These are phyloP conservation scores for Amylostereum chailletii DNA, from an alignment of 1,284 basidiomycete species.

Conservation along the genomic window DNA sequence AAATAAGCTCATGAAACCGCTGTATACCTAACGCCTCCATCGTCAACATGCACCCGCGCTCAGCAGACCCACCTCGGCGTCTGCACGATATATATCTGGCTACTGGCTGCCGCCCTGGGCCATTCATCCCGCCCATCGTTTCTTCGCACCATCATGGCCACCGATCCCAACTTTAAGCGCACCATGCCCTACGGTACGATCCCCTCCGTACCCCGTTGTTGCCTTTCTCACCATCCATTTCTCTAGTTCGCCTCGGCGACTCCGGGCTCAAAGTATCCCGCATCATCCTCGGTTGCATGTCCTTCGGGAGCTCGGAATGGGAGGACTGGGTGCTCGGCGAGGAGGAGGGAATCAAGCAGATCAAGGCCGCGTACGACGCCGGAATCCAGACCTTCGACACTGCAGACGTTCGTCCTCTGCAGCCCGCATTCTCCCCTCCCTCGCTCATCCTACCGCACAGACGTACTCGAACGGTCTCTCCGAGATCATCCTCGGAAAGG, in stretches of 20 bases:
- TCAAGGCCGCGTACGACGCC: slow-evolving; percentile 30
- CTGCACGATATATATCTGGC: too few relatives aligned
- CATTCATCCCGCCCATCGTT: too few relatives aligned
- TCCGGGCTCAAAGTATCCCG: background rate
- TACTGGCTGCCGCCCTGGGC: too few relatives aligned
- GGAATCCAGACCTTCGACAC: slow-evolving; percentile 47
- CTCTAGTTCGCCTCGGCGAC: background rate
- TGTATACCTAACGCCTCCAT: too few relatives aligned
- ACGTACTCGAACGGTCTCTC: slow-evolving; percentile 3
- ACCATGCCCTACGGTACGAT: too few relatives aligned
- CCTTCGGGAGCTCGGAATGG: slow-evolving; percentile 29
- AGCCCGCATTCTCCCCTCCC: background rate
- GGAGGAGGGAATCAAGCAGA: slow-evolving; percentile 28
- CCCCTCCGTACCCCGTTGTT: too few relatives aligned
- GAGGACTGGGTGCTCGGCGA: slow-evolving; percentile 30
- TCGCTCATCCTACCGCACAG: background rate
- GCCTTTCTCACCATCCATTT: background rate
- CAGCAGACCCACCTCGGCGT: too few relatives aligned
- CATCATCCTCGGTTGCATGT: slow-evolving; percentile 36
- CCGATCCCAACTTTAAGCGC: too few relatives aligned
- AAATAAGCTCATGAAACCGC: too few relatives aligned
- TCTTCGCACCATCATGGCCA: too few relatives aligned
- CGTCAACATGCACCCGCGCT: too few relatives aligned
- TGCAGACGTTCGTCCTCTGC: slow-evolving; percentile 25
- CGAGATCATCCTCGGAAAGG: slow-evolving; percentile 6